Percentiles rank a stretch among this genome's conserved stretches.
Evolutionary conservation across 2,329 filamentous ascomycete genomes (phyloP).

Genomic region (Corynespora cassiicola): DNA sequence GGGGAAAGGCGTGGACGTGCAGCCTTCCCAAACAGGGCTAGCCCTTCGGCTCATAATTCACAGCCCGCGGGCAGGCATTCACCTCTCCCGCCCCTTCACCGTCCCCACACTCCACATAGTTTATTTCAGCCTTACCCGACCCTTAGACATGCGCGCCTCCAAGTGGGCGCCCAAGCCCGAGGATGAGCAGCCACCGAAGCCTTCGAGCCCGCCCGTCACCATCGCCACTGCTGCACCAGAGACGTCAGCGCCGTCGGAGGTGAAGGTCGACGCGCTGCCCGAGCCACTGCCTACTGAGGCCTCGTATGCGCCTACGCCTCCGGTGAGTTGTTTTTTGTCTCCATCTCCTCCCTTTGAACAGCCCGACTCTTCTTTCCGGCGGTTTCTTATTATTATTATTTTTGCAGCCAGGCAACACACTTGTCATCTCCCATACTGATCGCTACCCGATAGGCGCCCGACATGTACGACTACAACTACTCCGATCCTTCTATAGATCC

Average conservation of each 20-base stretch:
- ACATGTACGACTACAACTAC: conserved; percentile 35
- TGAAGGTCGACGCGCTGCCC: conserved; percentile 7
- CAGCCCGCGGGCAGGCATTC: background rate
- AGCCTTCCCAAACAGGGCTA: conserved; percentile 4
- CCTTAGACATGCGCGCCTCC: conserved; percentile 34
- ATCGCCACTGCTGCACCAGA: conserved; percentile 1
- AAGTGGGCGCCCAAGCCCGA: conserved; percentile 37
- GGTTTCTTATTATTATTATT: too few species aligned
- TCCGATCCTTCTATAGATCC: conserved; percentile 47
- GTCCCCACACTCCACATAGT: conserved; percentile 2
- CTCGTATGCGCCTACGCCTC: conserved; percentile 15
- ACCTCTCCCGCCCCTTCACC: too few species aligned
- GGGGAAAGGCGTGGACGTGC: conserved; percentile 4
- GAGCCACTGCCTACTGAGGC: conserved; percentile 17
- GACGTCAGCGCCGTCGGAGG: conserved; percentile 4
- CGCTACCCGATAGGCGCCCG: conserved; percentile 13
- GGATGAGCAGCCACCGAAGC: conserved; percentile 11
- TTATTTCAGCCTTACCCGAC: conserved; percentile 3
- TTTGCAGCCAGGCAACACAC: background rate
- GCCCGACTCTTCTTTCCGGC: too few species aligned
- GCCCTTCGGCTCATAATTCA: conserved; percentile 3
- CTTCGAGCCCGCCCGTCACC: conserved; percentile 5
- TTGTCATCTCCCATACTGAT: conserved; percentile 8
- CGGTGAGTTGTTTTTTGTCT: conserved; percentile 10
- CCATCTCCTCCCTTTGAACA: too few species aligned